Base-by-base conservation (phyloP, 148 eudicot species). In the Camellia lanceoleosa region DNA sequence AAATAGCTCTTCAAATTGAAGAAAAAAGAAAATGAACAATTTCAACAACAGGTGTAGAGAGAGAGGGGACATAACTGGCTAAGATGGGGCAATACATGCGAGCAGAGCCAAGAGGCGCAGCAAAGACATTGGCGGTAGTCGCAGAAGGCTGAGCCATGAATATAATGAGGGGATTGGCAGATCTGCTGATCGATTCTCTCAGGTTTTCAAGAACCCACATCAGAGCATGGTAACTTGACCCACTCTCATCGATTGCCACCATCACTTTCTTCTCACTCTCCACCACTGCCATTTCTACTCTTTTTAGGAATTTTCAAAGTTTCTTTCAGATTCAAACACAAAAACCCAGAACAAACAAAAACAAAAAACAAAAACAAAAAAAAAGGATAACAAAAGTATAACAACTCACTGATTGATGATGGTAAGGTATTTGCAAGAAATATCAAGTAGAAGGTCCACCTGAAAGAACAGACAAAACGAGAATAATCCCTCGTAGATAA, bases 151-250 rank as follows among this genome's bases (percentile, higher is more conserved):
- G 79, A 5, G 87, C 82, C 65, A 75, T 78, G 61, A 79, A 87
- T 19, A 87, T 63, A 11, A 81, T 9, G 3, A 87, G 65, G 52
- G 80, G 83, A 71, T 75, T 42, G 16, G 80, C 79, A 13, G 82
- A 71, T 46, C 38, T 65, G 19, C 12, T 18, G 38, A 84, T 79
- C 19, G 84, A 76, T 18, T 78, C 82, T 0, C 15, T 30, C 41
- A 83, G 88, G 58, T 85, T 87, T 19, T 87, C 73, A 14, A 87
- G 86, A 10, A 80, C 79, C 86, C 87, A 85, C 44, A 80, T 83
- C 19, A 87, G 78, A 2, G 87, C 84, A 54, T 74, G 19, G 81
- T 81, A 76, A 71, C 86, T 87, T 0, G 73, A 80, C 43, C 76
- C 83, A 52, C 64, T 76, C 80, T 83, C 89, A 23, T 87, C 84